Base-by-base conservation (phyloP, 768 basidiomycete genomes). In the Gyrodon lividus region DNA sequence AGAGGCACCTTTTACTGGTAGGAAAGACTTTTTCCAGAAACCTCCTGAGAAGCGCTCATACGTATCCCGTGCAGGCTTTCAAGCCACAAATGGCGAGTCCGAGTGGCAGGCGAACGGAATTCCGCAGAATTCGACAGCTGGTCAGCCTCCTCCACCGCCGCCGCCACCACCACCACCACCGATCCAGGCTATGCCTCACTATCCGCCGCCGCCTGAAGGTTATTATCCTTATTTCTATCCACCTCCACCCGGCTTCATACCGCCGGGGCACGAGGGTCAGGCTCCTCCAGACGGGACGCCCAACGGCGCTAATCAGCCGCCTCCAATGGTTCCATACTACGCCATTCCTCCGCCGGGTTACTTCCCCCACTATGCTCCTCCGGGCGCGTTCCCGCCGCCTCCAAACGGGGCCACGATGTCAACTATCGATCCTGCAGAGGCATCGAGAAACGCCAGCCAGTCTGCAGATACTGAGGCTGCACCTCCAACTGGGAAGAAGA, bases 221-320 rank as follows among this genome's bases (percentile, higher is more conserved):
- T 77, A 74, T 48, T 76, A 71, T 56, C 71, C 74, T n/a, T 74
- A 71, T 48, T 72, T 67, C 45, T 75, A 74, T 51, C 74, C 76
- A 2, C 61, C 66, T 3, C 74, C 71, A 1, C 70, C 71, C n/a
- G 72, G 72, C 2, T 76, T 76, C 57, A 61, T 73, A 20, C 66
- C 70, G 0, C 65, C 72, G 5, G 62, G 70, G 0, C 71, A 72
- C 24, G 75, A 77, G 16, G 72, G 65, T 3, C 71, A 68, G 10
- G 43, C 68, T 20, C 47, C 65, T 39, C 43, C 65, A 6, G 73
- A 75, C 5, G 68, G 69, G 6, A 44, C 59, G 3, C 46, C 68
- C 5, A 72, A 68, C 16, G 69, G 63, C 51, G 56, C 58, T 5
- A 55, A 10, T 26, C 67, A 69, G 34, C 63, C 63, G 30, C 61